Percentiles rank a stretch among this genome's conserved stretches.
Evolutionary conservation across 108 stramenopile genomes (phyloP).

Genomic region (Cyclotella atomus): DNA sequence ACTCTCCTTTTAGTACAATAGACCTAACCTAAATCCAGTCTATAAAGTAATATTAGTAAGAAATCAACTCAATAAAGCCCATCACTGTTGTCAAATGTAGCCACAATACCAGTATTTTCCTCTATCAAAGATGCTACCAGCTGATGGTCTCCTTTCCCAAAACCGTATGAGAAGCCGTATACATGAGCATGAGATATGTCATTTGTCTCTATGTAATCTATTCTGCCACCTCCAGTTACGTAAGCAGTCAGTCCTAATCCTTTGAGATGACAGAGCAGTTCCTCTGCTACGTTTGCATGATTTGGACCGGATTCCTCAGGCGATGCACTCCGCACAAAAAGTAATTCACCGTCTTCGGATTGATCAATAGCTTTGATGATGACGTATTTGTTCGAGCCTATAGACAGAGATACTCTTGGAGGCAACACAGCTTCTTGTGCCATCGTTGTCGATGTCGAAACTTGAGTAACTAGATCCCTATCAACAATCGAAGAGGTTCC

Average conservation of each 20-base stretch:
- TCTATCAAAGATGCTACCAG: conserved; percentile 38
- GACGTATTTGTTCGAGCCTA: conserved; percentile 75
- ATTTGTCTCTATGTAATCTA: conserved; percentile 48
- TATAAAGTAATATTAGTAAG: no score
- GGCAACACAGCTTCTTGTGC: conserved; percentile 42
- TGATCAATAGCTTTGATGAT: conserved; percentile 23
- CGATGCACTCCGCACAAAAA: conserved; percentile 75
- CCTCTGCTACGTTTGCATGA: conserved; percentile 74
- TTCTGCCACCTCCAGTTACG: conserved; percentile 76
- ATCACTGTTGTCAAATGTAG: conserved; percentile 39
- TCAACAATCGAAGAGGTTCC: conserved; percentile 10
- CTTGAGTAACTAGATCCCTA: background rate
- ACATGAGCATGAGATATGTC: conserved; percentile 47
- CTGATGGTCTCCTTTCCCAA: conserved; percentile 47
- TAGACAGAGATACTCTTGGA: conserved; percentile 56
- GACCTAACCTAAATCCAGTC: no score
- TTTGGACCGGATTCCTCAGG: conserved; percentile 74
- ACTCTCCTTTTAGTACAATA: no score
- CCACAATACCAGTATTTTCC: conserved; percentile 15
- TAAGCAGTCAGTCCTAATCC: conserved; percentile 43
- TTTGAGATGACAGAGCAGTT: conserved; percentile 53
- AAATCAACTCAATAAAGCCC: conserved; percentile 32
- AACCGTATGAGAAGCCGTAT: conserved; percentile 74
- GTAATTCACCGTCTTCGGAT: conserved; percentile 3
- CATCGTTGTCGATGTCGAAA: background rate